A percentile compares a stretch with the other conserved stretches of the same genome.
phyloP scores from a whole-genome alignment of 1,284 basidiomycete species.

The Taiwanofungus camphoratus region DNA sequence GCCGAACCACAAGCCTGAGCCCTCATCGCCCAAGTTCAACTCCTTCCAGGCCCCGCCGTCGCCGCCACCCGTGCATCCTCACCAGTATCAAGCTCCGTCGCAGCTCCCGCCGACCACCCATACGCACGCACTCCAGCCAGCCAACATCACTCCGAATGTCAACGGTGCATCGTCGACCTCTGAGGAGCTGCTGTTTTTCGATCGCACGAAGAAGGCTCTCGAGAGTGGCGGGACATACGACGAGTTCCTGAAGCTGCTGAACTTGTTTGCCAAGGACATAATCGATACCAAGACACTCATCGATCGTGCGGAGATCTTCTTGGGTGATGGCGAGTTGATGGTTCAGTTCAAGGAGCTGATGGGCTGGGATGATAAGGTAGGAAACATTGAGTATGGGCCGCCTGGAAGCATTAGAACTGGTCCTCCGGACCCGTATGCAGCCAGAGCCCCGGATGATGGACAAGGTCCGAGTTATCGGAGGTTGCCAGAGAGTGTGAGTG shows the following conservation, averaged over 20 bases:
- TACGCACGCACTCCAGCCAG: constrained; percentile 12
- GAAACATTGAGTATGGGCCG: constrained; percentile 68
- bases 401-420: constrained; percentile 70
- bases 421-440: constrained; percentile 62
- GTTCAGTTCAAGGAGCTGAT: constrained; percentile 85
- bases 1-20: constrained; percentile 50
- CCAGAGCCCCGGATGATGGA: constrained; percentile 66
- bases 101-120: constrained; percentile 7
- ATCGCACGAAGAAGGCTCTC: constrained; percentile 77
- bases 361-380: constrained; percentile 67
- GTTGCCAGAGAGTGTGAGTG: constrained; percentile 78
- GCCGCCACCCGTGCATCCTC: constrained; percentile 20
- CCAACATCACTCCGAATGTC: constrained; percentile 10
- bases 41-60: constrained; percentile 39
- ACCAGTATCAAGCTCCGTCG: constrained; percentile 14
- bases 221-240: constrained; percentile 74
- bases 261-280: constrained; percentile 82
- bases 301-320: constrained; percentile 74
- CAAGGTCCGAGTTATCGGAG: constrained; percentile 89
- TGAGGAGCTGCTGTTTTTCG: constrained; percentile 93
- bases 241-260: constrained; percentile 80
- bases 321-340: constrained; percentile 79
- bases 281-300: constrained; percentile 84
- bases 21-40: constrained; percentile 47
- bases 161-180: constrained; percentile 44